Evolutionary conservation across 208 protist genomes (phyloP), one percentile per base, ranked within the genome.

Genomic region (Leishmania mexicana): DNA sequence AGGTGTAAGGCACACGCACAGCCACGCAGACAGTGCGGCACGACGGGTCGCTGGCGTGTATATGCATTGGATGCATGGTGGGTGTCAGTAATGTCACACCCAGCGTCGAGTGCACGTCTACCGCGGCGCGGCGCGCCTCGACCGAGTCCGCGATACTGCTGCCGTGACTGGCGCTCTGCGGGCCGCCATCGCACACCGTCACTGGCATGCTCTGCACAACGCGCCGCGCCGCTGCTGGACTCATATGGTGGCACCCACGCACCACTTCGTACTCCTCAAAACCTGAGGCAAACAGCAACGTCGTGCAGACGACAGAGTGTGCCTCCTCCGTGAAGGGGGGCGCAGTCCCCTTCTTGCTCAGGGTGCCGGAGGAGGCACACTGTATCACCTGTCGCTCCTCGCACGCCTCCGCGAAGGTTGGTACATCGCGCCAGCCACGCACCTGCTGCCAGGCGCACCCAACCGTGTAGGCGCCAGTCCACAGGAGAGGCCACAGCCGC

Each of bases 261-360:
- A 96, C 90, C 45, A 93, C 49, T 65, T 91, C 89, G 49, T 94
- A 87, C 86, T 95, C 90, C 84, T 96, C 93, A 83, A 91, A 97
- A 42, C 88, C 91, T 5, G 87, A 92, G 24, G 92, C 93, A 19
- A 97, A 70, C 38, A 97, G 65, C 57, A 96, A 58, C 45, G 91
- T 95, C 35, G 94, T 87, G 72, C 85, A 88, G 38, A 95, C 86
- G 19, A 83, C 58, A 57, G 78, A 73, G 38, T 85, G 47, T 35
- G 40, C 28, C 28, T 70, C 40, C n/a, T 38, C 67, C 10, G 65
- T 13, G 76, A 58, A 21, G 28, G 49, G 51, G 35, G 57, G 40
- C 75, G 6, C 38, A 7, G 57, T 7, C 54, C 28, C 75, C 19
- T 35, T 11, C 42, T 40, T 68, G 38, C 21, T 54, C 35, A 15